Evolutionary conservation across 2,329 filamentous ascomycete species (phyloP), one percentile per base, ranked within the genome.

Genomic region (Penicillium sclerotiorum): DNA sequence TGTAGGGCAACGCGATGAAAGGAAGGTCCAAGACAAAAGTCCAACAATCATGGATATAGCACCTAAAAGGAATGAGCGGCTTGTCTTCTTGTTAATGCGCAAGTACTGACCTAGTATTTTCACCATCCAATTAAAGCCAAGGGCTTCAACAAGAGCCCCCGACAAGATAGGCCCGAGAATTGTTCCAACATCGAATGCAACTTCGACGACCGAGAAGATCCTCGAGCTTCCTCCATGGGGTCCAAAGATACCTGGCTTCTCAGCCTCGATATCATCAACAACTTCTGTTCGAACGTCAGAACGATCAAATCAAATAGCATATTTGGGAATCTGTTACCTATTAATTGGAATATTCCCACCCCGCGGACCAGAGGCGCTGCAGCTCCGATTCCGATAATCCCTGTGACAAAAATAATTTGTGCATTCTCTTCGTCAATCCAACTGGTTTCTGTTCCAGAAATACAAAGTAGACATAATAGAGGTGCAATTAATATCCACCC

Each of bases 221-320:
- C 13, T 28, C 25, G 25, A 28, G 3, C 9, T 28, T 28, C 9
- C 25, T 28, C 25, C 25, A 28, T 28, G 25, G 13, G 25, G 25
- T 8, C 25, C 25, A 8, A 28, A 70, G 15, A 67, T 55, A 7
- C 60, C 39, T 13, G 56, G 52, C 3, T 59, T 63, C 2, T 45
- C 40, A 2, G 54, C 28, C 4, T 54, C 58, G 9, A 36, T 3
- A 8, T 28, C 25, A 3, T 13, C 13, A 8, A 28, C 25, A 28
- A 28, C 25, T 3, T 2, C 25, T 28, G 6, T n/a, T n/a, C n/a
- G n/a, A n/a, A n/a, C n/a, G n/a, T n/a, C n/a, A n/a, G n/a, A n/a
- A n/a, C n/a, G 25, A 8, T 8, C 13, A 8, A 7, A 13, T 28
- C 13, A 28, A 13, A 28, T 28, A 28, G 9, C 9, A 13, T 4